phyloP scores from a whole-genome alignment of 495 filamentous ascomycete species.

The Podospora bellae-mahoneyi region DNA sequence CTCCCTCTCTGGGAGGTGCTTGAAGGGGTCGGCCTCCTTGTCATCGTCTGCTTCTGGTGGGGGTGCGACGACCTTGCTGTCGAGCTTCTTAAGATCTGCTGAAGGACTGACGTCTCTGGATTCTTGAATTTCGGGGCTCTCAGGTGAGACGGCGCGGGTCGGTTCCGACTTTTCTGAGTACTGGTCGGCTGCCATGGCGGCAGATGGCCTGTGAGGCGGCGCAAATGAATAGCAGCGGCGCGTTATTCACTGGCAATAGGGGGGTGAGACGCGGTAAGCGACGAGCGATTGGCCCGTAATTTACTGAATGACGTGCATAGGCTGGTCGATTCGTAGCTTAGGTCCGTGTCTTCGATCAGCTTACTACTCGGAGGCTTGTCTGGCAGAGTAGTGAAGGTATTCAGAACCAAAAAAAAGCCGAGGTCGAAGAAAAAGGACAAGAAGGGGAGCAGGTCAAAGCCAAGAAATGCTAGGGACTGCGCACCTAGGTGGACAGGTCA shows the following conservation, averaged over 20 bases:
- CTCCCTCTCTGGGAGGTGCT: conserved; percentile 59
- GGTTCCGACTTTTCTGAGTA: background rate
- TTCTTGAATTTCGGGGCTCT: background rate
- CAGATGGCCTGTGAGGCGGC: background rate
- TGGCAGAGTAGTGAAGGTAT: background rate
- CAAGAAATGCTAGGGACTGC: background rate
- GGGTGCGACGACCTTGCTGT: conserved; percentile 44
- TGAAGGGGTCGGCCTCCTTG: conserved; percentile 46
- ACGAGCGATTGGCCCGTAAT: background rate
- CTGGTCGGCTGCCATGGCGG: background rate
- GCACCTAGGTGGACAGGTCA: background rate
- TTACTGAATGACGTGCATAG: background rate
- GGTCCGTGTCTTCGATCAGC: too few species aligned
- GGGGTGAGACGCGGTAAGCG: background rate
- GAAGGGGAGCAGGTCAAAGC: background rate
- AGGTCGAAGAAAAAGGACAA: background rate
- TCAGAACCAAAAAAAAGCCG: background rate
- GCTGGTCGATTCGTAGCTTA: background rate
- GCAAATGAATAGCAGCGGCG: background rate
- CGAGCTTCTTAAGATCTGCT: conserved; percentile 43
- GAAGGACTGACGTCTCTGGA: conserved; percentile 1
- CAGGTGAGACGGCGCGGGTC: background rate
- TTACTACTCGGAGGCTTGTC: too few species aligned
- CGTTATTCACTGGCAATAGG: background rate
- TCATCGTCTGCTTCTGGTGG: conserved; percentile 29